These are phyloP conservation scores for Camellia lanceoleosa DNA, from an alignment of 148 eudicot species.

Conservation along the genomic window DNA sequence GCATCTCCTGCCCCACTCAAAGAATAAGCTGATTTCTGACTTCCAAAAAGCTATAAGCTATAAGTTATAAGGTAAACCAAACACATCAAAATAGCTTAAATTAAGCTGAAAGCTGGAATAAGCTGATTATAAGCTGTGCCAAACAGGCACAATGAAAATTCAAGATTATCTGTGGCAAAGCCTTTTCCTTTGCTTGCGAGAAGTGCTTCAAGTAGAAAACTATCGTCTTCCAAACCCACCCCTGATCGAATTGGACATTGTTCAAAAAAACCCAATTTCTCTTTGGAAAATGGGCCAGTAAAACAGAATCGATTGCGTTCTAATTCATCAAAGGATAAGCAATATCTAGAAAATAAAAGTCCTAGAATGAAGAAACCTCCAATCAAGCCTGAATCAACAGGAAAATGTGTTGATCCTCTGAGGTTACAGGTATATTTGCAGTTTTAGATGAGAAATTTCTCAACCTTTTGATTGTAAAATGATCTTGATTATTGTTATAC, in stretches of 20 bases:
- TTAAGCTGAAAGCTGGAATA: too few species aligned
- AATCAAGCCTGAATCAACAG: constrained; percentile 38
- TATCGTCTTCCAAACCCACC: constrained; percentile 28
- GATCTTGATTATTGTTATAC: constrained; percentile 16
- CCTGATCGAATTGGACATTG: constrained; percentile 27
- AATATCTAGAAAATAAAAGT: constrained; percentile 27
- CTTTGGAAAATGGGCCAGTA: constrained; percentile 26
- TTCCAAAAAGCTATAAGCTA: too few species aligned
- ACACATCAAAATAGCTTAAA: too few species aligned
- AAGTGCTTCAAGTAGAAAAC: constrained; percentile 44
- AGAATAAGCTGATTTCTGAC: too few species aligned
- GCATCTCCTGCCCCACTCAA: too few species aligned
- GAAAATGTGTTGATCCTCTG: constrained; percentile 29
- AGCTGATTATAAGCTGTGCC: too few species aligned
- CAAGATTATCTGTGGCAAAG: constrained; percentile 11
- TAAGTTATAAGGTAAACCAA: too few species aligned
- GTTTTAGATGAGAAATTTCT: neutral
- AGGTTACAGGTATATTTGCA: constrained; percentile 39
- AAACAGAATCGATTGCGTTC: constrained; percentile 34
- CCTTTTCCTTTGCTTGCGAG: constrained; percentile 40
- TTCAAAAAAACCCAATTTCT: constrained; percentile 14
- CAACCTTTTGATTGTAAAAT: neutral
- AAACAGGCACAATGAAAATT: constrained; percentile 30
- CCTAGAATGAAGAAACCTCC: constrained; percentile 34
- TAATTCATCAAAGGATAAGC: constrained; percentile 25